Evolutionary conservation across 73 alveolate species (phyloP).

Genomic region (Paramecium tetraurelia): DNA sequence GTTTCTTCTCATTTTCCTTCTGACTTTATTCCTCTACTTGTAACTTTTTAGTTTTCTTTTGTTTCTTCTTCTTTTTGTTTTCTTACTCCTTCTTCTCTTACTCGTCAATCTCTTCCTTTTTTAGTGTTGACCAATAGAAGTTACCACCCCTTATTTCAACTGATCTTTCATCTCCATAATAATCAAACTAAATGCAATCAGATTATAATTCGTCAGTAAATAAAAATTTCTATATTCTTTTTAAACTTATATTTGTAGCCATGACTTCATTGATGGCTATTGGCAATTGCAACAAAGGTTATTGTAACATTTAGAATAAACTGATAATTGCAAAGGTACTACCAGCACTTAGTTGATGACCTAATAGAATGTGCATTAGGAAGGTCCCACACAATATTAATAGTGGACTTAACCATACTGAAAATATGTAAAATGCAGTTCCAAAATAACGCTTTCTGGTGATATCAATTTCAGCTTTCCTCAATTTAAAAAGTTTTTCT

Average conservation of each 20-base stretch:
- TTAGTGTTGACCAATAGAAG: conserved; percentile 34
- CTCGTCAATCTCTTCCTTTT: background rate
- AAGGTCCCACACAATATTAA: conserved; percentile 52
- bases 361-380: background rate
- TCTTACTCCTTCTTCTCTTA: background rate
- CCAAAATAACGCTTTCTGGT: background rate
- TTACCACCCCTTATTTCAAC: conserved; percentile 43
- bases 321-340: conserved; percentile 54
- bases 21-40: background rate
- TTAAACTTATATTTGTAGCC: conserved; percentile 49
- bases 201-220: conserved; percentile 18
- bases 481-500: background rate
- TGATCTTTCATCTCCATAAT: conserved; percentile 14
- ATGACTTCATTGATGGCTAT: conserved; percentile 45
- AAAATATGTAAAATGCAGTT: background rate
- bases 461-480: background rate
- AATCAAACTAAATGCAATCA: background rate
- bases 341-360: conserved; percentile 20
- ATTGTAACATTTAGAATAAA: conserved; percentile 42
- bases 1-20: background rate
- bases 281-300: conserved; percentile 47
- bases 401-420: conserved; percentile 59
- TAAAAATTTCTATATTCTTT: conserved; percentile 58
- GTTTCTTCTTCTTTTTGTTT: background rate
- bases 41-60: background rate